Conservation (phyloP, 495 filamentous ascomycete species). For the Friedmanniomyces endolithicus region DNA sequence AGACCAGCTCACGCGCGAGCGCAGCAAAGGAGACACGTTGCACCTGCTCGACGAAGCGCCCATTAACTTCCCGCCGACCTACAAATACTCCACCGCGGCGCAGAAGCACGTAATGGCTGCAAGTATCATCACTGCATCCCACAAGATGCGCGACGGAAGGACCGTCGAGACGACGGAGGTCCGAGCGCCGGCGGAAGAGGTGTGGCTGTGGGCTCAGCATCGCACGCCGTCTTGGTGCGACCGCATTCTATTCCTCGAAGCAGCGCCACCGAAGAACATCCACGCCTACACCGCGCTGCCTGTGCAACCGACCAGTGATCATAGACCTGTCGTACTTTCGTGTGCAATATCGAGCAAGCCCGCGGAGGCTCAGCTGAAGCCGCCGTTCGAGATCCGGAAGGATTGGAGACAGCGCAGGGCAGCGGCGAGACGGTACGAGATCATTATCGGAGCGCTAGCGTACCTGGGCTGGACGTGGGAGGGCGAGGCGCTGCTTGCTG, state of each 20-base stretch:
- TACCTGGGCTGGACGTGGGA: constrained; percentile 52
- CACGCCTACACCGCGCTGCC: constrained; percentile 61
- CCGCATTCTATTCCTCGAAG: constrained; percentile 59
- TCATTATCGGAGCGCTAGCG: constrained; percentile 44
- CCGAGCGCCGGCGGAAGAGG: constrained; percentile 24
- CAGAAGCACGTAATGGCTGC: constrained; percentile 28
- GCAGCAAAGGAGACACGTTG: constrained; percentile 47
- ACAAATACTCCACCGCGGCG: constrained; percentile 51
- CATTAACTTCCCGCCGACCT: constrained; percentile 79
- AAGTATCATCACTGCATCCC: constrained; percentile 15
- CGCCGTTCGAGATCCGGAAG: constrained; percentile 45
- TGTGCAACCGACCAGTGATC: constrained; percentile 65
- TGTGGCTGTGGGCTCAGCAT: constrained; percentile 64
- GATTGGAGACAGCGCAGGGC: constrained; percentile 39
- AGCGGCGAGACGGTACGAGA: constrained; percentile 42
- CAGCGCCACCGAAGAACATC: constrained; percentile 25
- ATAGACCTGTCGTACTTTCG: constrained; percentile 65
- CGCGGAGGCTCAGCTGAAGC: constrained; percentile 23
- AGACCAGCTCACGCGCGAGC: constrained; percentile 70
- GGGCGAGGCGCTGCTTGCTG: constrained; percentile 40
- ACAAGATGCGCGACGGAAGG: constrained; percentile 3
- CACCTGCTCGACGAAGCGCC: constrained; percentile 65
- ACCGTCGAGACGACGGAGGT: constrained; percentile 19
- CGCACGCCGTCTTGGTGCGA: constrained; percentile 94
- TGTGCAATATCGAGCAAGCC: constrained; percentile 43